A percentile compares a stretch with the other conserved stretches of the same genome.
Evolutionary conservation across 2,329 filamentous ascomycete species (phyloP).

Genomic region (Xylaria digitata): DNA sequence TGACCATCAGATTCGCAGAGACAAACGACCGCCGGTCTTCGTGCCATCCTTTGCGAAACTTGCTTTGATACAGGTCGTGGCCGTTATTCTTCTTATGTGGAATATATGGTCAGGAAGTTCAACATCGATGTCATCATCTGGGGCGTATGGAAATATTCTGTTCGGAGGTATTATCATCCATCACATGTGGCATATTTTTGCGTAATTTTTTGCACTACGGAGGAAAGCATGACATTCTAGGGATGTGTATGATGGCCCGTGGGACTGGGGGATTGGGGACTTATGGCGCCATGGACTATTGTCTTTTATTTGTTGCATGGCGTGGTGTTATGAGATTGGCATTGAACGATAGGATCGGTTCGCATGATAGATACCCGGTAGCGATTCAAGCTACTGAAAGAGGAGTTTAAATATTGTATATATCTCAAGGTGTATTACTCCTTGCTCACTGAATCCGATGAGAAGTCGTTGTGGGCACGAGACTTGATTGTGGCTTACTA

Average conservation of each 20-base stretch:
- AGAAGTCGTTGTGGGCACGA: neutral
- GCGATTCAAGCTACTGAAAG: conserved; percentile 9
- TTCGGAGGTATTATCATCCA: conserved; percentile 48
- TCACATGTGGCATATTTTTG: conserved; percentile 49
- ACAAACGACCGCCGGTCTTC: conserved; percentile 41
- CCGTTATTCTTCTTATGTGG: conserved; percentile 46
- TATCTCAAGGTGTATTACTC: conserved; percentile 6
- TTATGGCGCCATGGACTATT: conserved; percentile 1
- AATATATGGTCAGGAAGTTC: conserved; percentile 45
- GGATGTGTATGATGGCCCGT: neutral
- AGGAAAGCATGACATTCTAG: neutral
- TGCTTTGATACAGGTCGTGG: conserved; percentile 45
- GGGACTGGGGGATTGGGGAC: neutral
- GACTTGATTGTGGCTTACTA: neutral
- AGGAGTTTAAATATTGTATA: conserved; percentile 24
- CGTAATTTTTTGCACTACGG: conserved; percentile 24
- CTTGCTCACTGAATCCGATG: neutral
- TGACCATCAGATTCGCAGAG: conserved; percentile 43
- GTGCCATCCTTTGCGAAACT: conserved; percentile 46
- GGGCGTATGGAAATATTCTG: conserved; percentile 46
- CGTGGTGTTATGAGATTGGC: conserved; percentile 34
- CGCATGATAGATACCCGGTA: conserved; percentile 38
- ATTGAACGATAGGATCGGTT: conserved; percentile 24
- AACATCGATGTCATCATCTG: conserved; percentile 35
- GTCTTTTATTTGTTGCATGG: conserved; percentile 35